A percentile compares a stretch with the other conserved stretches of the same genome.
These are phyloP conservation scores for Capsella rubella DNA, from an alignment of 441 rosid species.

Conservation along the genomic window DNA sequence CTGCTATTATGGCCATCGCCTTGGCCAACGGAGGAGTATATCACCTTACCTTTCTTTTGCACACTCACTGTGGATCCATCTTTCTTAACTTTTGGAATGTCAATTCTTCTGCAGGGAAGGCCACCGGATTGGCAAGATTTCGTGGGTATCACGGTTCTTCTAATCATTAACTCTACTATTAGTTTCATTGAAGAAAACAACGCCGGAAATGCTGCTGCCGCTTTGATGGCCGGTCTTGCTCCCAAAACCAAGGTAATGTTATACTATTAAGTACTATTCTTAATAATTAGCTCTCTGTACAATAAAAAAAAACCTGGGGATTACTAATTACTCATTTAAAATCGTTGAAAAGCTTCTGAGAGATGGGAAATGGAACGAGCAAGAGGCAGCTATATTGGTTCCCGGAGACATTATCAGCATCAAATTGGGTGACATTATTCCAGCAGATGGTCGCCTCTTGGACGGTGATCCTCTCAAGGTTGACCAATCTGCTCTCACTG, in stretches of 20 bases:
- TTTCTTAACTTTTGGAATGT: background rate
- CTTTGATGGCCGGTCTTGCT: constrained; percentile 83
- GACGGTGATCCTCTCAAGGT: constrained; percentile 75
- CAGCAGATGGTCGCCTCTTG: constrained; percentile 77
- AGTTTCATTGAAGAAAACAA: constrained; percentile 80
- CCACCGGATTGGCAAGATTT: constrained; percentile 89
- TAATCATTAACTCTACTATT: constrained; percentile 72
- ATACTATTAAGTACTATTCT: background rate
- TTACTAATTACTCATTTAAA: background rate
- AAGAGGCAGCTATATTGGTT: constrained; percentile 73
- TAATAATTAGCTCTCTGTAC: background rate
- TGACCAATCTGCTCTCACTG: constrained; percentile 77
- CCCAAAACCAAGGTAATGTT: constrained; percentile 66
- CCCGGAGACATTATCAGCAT: constrained; percentile 76
- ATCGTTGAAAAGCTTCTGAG: constrained; percentile 53
- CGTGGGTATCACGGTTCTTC: constrained; percentile 63
- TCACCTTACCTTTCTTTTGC: constrained; percentile 3
- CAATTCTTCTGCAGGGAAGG: constrained; percentile 54
- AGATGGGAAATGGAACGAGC: constrained; percentile 71
- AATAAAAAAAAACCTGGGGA: background rate
- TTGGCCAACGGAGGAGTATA: constrained; percentile 71
- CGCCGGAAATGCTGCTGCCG: constrained; percentile 83
- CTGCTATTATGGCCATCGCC: constrained; percentile 70
- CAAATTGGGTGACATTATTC: constrained; percentile 72
- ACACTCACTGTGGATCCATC: background rate